These are phyloP conservation scores for Psilocybe mexicana DNA, from an alignment of 1,284 basidiomycete species.

Conservation along the genomic window DNA sequence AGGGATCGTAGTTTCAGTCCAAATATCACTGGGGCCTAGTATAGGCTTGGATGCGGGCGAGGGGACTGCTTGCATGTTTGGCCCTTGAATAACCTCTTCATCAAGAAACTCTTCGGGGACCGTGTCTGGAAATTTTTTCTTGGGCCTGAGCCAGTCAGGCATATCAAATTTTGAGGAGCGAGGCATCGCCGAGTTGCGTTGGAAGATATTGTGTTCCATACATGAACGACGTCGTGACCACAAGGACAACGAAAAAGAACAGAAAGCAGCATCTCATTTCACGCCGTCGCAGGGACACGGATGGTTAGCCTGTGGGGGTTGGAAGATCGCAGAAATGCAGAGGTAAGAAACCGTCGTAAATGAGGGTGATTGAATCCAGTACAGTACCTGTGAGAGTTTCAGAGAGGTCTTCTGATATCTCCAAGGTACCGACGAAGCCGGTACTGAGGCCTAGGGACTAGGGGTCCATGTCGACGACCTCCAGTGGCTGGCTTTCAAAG, in stretches of 20 bases:
- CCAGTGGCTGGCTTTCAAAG: no score
- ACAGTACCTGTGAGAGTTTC: not conserved
- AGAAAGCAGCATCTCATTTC: constrained; percentile 9
- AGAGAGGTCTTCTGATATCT: no score
- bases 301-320: not conserved
- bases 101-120: not conserved
- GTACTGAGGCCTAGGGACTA: no score
- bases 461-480: no score
- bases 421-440: no score
- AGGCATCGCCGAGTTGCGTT: not conserved
- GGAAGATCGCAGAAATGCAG: not conserved
- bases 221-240: not conserved
- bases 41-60: not conserved
- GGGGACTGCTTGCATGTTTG: not conserved
- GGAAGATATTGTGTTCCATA: constrained; percentile 1
- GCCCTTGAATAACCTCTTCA: not conserved
- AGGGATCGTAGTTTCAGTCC: constrained; percentile 20
- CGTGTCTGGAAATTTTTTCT: not conserved
- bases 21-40: not conserved
- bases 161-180: constrained; percentile 5
- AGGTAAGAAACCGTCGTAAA: not conserved
- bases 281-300: constrained; percentile 7
- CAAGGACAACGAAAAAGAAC: not conserved
- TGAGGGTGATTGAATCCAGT: not conserved
- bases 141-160: constrained; percentile 4